phyloP scores from a whole-genome alignment of 2,329 filamentous ascomycete genomes.

The Chalaropsis thielavioides region DNA sequence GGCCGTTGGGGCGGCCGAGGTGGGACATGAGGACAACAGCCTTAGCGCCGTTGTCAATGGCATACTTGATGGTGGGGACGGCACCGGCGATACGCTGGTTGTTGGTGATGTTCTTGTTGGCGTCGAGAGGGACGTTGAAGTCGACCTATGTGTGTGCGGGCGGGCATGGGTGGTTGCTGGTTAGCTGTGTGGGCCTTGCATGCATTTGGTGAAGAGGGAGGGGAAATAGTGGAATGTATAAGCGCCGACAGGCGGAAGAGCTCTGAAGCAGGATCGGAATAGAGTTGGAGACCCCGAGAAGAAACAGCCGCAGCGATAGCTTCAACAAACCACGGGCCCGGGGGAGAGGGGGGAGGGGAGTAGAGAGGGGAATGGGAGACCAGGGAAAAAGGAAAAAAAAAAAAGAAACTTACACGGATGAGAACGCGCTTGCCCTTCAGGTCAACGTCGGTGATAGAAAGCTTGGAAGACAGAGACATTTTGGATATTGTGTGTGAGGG shows the following conservation, averaged over 20 bases:
- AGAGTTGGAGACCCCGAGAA: background rate
- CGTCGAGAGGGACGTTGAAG: conserved; percentile 98
- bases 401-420: conserved; percentile 64
- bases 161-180: background rate
- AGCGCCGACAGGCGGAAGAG: conserved; percentile 6
- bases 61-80: conserved; percentile 88
- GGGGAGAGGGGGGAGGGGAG: background rate
- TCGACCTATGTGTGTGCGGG: conserved; percentile 53
- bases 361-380: background rate
- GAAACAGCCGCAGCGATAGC: background rate
- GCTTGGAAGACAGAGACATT: conserved; percentile 98
- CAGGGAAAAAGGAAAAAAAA: background rate
- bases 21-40: conserved; percentile 96
- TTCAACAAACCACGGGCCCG: background rate
- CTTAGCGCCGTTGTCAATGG: conserved; percentile 79
- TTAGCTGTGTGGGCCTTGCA: background rate
- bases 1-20: conserved; percentile 86
- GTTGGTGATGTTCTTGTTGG: conserved; percentile 89
- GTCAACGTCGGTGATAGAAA: conserved; percentile 90
- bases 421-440: conserved; percentile 97
- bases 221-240: background rate
- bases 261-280: background rate
- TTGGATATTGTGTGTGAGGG: conserved; percentile 25
- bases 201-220: background rate
- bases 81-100: conserved; percentile 96